A percentile compares a stretch with the other conserved stretches of the same genome.
phyloP scores from a whole-genome alignment of 1,284 basidiomycete species.

The Microbotryum saponariae region DNA sequence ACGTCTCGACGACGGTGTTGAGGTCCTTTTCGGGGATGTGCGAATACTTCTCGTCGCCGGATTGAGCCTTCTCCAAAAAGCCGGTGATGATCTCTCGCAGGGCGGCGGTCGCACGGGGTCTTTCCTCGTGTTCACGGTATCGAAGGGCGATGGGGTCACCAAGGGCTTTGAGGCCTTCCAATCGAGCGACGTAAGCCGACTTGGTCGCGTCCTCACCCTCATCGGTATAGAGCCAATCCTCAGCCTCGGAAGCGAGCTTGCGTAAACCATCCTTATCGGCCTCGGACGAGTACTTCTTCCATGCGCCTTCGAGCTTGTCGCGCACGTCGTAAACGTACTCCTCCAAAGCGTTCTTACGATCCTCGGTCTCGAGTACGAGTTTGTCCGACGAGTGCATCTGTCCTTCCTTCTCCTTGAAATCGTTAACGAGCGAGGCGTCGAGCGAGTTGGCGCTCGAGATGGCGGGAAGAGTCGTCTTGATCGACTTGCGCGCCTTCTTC shows the following conservation, averaged over 20 bases:
- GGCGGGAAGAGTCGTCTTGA: slow-evolving; percentile 72
- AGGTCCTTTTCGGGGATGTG: slow-evolving; percentile 85
- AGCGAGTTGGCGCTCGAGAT: slow-evolving; percentile 57
- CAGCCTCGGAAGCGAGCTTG: slow-evolving; percentile 59
- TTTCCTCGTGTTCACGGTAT: slow-evolving; percentile 70
- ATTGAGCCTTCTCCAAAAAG: slow-evolving; percentile 72
- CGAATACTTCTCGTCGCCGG: slow-evolving; percentile 68
- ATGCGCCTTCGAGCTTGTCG: slow-evolving; percentile 78
- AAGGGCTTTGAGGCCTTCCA: slow-evolving; percentile 69
- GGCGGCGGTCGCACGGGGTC: slow-evolving; percentile 59
- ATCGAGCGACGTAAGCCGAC: slow-evolving; percentile 71
- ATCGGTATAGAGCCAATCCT: slow-evolving; percentile 91
- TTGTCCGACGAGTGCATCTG: slow-evolving; percentile 83
- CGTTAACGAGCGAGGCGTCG: slow-evolving; percentile 56
- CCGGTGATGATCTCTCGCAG: slow-evolving; percentile 77
- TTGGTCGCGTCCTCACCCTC: slow-evolving; percentile 91
- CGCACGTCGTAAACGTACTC: slow-evolving; percentile 94
- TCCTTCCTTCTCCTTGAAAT: slow-evolving; percentile 66
- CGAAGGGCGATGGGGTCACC: slow-evolving; percentile 78
- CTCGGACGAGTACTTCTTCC: slow-evolving; percentile 61
- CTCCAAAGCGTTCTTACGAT: slow-evolving; percentile 92
- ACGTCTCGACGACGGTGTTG: slow-evolving; percentile 44
- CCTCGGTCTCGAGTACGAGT: slow-evolving; percentile 91
- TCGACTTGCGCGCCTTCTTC: slow-evolving; percentile 67
- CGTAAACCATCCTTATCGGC: slow-evolving; percentile 71